A percentile compares a stretch with the other conserved stretches of the same genome.
These are phyloP conservation scores for Penicillium sp. DNA, from an alignment of 2,329 filamentous ascomycete species.

Conservation along the genomic window DNA sequence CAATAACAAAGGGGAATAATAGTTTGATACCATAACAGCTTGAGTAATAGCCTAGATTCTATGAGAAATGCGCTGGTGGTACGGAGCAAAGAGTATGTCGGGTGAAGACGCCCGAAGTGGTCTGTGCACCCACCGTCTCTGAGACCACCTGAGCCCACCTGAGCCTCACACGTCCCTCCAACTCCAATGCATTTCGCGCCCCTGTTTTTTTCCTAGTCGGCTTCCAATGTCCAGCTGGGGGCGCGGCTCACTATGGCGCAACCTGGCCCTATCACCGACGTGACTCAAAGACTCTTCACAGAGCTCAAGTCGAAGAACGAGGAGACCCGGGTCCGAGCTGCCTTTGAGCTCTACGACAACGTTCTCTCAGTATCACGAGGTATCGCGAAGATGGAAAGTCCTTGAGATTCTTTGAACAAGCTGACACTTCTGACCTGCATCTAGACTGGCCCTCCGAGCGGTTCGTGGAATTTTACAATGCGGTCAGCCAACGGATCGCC, in stretches of 20 bases:
- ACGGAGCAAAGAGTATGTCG: too few species aligned
- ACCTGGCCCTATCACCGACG: constrained; percentile 44
- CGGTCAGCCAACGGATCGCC: constrained; percentile 60
- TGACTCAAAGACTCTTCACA: constrained; percentile 51
- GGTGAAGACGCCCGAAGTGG: constrained; percentile 15
- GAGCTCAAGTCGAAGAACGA: constrained; percentile 55
- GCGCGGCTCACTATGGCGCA: constrained; percentile 42
- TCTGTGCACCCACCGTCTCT: constrained; percentile 17
- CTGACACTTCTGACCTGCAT: constrained; percentile 11
- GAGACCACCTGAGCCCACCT: too few species aligned
- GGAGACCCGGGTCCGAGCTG: constrained; percentile 45
- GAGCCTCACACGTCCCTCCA: constrained; percentile 27
- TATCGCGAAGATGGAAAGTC: constrained; percentile 16
- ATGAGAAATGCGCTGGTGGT: too few species aligned
- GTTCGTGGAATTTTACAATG: constrained; percentile 65
- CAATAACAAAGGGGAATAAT: too few species aligned
- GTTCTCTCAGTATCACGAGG: constrained; percentile 45
- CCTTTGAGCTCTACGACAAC: constrained; percentile 45
- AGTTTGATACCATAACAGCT: too few species aligned
- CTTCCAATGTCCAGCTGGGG: constrained; percentile 38
- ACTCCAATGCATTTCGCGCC: constrained; percentile 20
- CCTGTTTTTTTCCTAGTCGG: constrained; percentile 25
- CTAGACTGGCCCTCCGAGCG: constrained; percentile 72
- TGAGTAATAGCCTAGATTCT: too few species aligned
- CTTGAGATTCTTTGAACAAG: background rate